Base-by-base conservation (phyloP, 257 asterid genomes). In the Salvia splendens region DNA sequence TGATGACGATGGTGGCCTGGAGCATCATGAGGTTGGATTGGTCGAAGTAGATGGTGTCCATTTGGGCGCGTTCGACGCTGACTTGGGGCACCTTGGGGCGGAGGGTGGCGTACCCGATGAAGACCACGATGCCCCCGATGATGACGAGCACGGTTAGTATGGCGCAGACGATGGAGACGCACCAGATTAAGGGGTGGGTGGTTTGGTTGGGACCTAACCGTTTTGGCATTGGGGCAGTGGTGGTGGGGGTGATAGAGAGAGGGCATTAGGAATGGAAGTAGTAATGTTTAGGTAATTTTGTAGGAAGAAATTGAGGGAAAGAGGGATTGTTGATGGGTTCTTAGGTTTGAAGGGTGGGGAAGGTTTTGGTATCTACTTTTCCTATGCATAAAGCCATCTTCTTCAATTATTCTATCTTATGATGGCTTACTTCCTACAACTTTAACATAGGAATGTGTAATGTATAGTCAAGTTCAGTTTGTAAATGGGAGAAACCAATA, bases 301-400 rank as follows among this genome's bases (percentile, higher is more conserved):
- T 68, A 20, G 46, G 28, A 50, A 45, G 71, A 33, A 57, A 47
- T 55, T 65, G 9, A 50, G 32, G 12, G 49, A 64, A n/a, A 33
- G 70, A 10, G 69, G 33, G 68, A 60, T 43, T 77, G 74, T 67
- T 48, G 74, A 66, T 47, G 76, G 85, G 85, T 80, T 59, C 30
- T 24, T 24, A 24, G 30, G 30, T 24, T 24, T 24, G 30, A 24
- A 24, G 30, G 30, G 30, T 24, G 30, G 94, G 86, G 85, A 81
- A 84, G 95, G 96, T 85, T 86, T 86, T 78, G 89, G 96, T 79
- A 86, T 85, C 88, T 86, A 74, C 94, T 76, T 87, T 87, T 77
- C 92, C 89, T 58, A 41, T 64, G 77, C 16, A 80, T 70, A 84
- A 89, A 89, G 96, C 68, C 12, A 88, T 75, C 88, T 78, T 78